These are phyloP conservation scores for Neurospora africana DNA, from an alignment of 495 filamentous ascomycete species.

Conservation along the genomic window DNA sequence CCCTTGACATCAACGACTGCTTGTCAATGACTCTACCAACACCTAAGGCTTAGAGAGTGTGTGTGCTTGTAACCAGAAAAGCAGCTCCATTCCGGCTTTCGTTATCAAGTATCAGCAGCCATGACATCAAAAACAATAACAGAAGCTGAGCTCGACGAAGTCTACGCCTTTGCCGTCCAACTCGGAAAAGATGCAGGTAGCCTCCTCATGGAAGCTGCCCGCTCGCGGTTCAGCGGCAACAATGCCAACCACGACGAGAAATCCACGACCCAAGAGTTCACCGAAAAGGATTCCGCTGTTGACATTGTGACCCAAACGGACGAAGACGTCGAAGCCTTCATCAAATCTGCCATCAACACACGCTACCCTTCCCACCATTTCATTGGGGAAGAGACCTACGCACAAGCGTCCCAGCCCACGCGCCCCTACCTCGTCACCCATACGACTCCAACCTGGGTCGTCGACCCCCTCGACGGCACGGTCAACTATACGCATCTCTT, in stretches of 20 bases:
- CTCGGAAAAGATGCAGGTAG: constrained; percentile 53
- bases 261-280: constrained; percentile 15
- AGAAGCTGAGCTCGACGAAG: constrained; percentile 38
- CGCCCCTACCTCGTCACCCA: constrained; percentile 50
- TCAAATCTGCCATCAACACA: constrained; percentile 41
- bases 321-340: constrained; percentile 58
- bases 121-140: constrained; percentile 5
- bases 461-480: constrained; percentile 61
- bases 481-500: constrained; percentile 66
- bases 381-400: constrained; percentile 62
- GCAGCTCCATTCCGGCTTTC: neutral
- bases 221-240: constrained; percentile 29
- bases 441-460: constrained; percentile 52
- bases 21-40: neutral
- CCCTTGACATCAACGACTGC: neutral
- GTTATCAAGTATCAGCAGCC: neutral
- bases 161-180: constrained; percentile 55
- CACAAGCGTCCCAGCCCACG: constrained; percentile 35
- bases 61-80: neutral
- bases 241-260: neutral
- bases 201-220: constrained; percentile 44
- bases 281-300: constrained; percentile 56
- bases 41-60: neutral
- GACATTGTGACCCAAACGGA: constrained; percentile 65
- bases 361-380: constrained; percentile 57